phyloP scores from a whole-genome alignment of 225 moss, liverwort and hornwort species.

The Pseudisothecium myosuroides region DNA sequence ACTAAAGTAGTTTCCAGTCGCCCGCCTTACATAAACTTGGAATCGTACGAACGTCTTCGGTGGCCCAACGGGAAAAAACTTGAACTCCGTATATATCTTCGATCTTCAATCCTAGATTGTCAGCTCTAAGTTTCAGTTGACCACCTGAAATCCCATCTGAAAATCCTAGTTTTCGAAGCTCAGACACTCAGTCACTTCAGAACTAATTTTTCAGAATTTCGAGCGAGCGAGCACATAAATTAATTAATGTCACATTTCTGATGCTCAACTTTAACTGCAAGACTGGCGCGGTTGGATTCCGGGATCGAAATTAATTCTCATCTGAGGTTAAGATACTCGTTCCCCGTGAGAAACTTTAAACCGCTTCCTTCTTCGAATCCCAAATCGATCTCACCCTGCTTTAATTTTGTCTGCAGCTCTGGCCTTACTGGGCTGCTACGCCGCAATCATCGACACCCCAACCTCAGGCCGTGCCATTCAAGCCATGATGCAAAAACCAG shows the following conservation, averaged over 20 bases:
- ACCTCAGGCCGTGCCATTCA: neutral
- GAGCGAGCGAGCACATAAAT: neutral
- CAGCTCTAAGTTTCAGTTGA: neutral
- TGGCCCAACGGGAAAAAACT: neutral
- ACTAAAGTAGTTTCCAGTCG: neutral
- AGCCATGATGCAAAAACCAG: constrained; percentile 28
- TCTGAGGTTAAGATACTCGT: neutral
- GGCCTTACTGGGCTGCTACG: constrained; percentile 10
- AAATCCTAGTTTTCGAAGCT: neutral
- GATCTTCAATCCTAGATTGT: neutral
- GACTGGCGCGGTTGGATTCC: neutral
- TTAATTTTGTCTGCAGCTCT: neutral
- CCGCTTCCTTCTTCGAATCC: neutral
- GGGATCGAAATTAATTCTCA: neutral
- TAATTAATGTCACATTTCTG: neutral
- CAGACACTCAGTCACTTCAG: neutral
- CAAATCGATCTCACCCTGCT: neutral
- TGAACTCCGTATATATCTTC: neutral
- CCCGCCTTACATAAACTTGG: too few relatives aligned
- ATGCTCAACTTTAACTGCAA: neutral
- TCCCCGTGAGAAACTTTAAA: neutral
- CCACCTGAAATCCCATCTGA: neutral
- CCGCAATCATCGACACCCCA: constrained; percentile 13
- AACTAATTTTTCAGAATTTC: neutral
- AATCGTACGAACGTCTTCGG: neutral